phyloP scores from a whole-genome alignment of 2,329 filamentous ascomycete species.

The Emergomyces orientalis region DNA sequence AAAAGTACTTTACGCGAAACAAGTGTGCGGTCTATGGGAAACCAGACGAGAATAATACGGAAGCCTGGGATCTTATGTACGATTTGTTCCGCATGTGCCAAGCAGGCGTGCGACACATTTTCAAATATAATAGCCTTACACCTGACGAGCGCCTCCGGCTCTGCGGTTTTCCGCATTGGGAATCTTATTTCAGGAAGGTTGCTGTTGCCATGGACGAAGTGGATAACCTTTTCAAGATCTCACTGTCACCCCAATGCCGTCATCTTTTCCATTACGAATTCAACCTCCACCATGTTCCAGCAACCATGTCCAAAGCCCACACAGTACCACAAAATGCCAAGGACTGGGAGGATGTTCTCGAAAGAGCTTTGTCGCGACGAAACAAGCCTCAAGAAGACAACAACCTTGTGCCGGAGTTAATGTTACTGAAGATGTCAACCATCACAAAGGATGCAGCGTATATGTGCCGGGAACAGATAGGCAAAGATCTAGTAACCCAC shows the following conservation, averaged over 20 bases:
- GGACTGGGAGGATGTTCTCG: slow-evolving; percentile 5
- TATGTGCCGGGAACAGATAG: not conserved
- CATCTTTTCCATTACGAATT: slow-evolving; percentile 1
- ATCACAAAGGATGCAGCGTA: not conserved
- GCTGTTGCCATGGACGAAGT: not conserved
- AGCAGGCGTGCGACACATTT: not conserved
- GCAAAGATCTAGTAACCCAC: not conserved
- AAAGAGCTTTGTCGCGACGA: not conserved
- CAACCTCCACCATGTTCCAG: not conserved
- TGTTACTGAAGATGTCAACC: not conserved
- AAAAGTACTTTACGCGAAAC: slow-evolving; percentile 3
- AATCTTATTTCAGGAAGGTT: not conserved
- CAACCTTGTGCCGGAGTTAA: not conserved
- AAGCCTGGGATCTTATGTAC: slow-evolving; percentile 1
- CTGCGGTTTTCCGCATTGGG: not conserved
- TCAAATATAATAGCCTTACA: not conserved
- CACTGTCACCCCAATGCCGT: not conserved
- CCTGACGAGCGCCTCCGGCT: not conserved
- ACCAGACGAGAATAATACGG: not conserved
- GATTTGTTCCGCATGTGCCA: not conserved
- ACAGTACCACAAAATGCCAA: slow-evolving; percentile 1
- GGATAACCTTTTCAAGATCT: not conserved
- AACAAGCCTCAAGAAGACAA: not conserved
- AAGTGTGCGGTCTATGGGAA: not conserved
- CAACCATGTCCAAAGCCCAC: not conserved